phyloP scores from a whole-genome alignment of 805 yeast species.

The Cyberlindnera maclurae region DNA sequence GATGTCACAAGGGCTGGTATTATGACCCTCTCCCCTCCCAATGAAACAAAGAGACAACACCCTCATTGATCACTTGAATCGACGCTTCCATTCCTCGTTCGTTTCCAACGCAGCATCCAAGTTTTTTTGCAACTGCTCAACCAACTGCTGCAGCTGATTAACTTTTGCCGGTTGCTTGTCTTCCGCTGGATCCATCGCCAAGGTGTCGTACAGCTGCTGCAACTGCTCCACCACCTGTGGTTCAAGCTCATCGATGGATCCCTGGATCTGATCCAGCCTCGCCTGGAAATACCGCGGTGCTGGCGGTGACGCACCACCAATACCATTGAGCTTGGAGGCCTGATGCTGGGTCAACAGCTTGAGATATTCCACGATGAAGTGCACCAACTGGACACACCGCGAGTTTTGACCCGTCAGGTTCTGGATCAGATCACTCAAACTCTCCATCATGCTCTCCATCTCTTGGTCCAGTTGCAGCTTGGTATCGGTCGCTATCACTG shows the following conservation, averaged over 20 bases:
- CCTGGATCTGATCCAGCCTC: conserved; percentile 1
- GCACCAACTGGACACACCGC: conserved; percentile 4
- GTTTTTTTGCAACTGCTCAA: conserved; percentile 12
- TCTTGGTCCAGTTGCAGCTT: conserved; percentile 14
- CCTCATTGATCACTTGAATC: conserved; percentile 5
- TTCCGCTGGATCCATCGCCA: conserved; percentile 4
- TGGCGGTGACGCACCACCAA: conserved; percentile 7
- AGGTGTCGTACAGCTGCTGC: conserved; percentile 12
- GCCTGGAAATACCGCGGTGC: conserved; percentile 13
- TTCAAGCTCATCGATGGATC: conserved; percentile 5
- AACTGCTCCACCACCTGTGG: conserved; percentile 8
- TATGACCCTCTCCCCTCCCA: no score
- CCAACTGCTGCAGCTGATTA: conserved; percentile 9
- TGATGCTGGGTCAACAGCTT: conserved; percentile 3
- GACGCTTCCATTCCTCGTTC: conserved; percentile 23
- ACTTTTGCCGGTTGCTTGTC: conserved; percentile 1
- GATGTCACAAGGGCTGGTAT: not conserved
- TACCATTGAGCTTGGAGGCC: not conserved
- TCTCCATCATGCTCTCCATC: conserved; percentile 15
- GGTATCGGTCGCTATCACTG: not conserved
- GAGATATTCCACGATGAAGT: conserved; percentile 7
- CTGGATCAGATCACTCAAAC: conserved; percentile 14
- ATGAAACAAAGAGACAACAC: not conserved
- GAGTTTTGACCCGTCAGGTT: conserved; percentile 11
- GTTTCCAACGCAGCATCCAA: conserved; percentile 19